Percentiles rank a stretch among this genome's conserved stretches.
These are phyloP conservation scores for Candida michaelii DNA, from an alignment of 805 yeast species.

Conservation along the genomic window DNA sequence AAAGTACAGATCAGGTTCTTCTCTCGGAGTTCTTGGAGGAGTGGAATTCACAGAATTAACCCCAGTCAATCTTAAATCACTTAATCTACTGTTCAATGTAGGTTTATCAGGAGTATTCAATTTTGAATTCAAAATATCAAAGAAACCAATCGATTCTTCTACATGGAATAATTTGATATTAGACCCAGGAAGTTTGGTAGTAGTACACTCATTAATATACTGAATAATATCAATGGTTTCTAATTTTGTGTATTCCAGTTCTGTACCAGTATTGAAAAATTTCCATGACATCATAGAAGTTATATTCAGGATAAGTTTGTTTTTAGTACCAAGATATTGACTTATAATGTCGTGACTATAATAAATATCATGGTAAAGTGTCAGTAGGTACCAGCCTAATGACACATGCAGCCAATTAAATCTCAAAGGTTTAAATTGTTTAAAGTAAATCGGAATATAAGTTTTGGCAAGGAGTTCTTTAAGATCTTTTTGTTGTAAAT, in stretches of 20 bases:
- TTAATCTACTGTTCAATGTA: conserved; percentile 48
- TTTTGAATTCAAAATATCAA: conserved; percentile 18
- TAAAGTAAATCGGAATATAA: not conserved
- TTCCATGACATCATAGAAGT: conserved; percentile 30
- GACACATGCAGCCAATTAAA: conserved; percentile 65
- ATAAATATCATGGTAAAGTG: conserved; percentile 62
- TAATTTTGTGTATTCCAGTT: conserved; percentile 1
- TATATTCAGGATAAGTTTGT: conserved; percentile 40
- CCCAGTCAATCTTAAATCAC: conserved; percentile 39
- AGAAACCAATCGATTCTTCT: conserved; percentile 21
- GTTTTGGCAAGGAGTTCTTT: not conserved
- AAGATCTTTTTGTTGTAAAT: conserved; percentile 28
- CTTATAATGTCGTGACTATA: conserved; percentile 22
- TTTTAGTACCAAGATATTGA: conserved; percentile 22
- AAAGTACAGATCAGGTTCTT: conserved; percentile 28
- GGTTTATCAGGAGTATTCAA: conserved; percentile 33
- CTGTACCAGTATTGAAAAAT: not conserved
- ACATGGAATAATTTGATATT: conserved; percentile 51
- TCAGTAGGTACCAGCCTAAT: conserved; percentile 73
- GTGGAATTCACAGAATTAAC: conserved; percentile 27
- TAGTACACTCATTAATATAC: not conserved
- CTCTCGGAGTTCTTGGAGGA: conserved; percentile 25
- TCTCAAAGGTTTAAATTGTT: conserved; percentile 33
- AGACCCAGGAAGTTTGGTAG: conserved; percentile 25
- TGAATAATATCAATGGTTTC: conserved; percentile 2